Evolutionary conservation across 2,329 filamentous ascomycete genomes (phyloP).

Genomic region (Stachybotrys chlorohalonatus): DNA sequence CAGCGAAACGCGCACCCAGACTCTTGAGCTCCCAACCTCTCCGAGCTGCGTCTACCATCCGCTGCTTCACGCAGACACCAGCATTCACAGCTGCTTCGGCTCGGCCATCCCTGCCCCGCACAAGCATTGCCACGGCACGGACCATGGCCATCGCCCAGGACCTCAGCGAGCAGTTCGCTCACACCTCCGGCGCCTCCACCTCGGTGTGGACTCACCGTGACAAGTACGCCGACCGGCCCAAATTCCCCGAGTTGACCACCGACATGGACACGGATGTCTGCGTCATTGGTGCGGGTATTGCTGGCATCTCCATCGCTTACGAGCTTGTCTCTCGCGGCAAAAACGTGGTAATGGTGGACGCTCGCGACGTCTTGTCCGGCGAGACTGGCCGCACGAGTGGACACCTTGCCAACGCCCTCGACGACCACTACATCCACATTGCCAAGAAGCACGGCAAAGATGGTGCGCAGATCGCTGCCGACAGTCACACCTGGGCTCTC

Average conservation of each 20-base stretch:
- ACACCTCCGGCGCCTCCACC: slow-evolving; percentile 40
- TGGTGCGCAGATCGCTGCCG: slow-evolving; percentile 37
- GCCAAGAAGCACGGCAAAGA: slow-evolving; percentile 40
- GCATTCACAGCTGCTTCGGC: too few species aligned
- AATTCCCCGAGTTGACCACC: slow-evolving; percentile 1
- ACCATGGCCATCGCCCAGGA: not conserved
- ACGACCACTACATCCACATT: slow-evolving; percentile 42
- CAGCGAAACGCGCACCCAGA: not conserved
- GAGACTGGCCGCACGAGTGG: slow-evolving; percentile 45
- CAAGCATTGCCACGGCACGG: not conserved
- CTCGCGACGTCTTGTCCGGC: slow-evolving; percentile 42
- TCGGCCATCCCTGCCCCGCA: too few species aligned
- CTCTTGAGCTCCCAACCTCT: not conserved
- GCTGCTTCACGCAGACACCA: too few species aligned
- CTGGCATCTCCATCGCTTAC: slow-evolving; percentile 7
- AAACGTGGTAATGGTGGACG: slow-evolving; percentile 42
- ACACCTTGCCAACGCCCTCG: slow-evolving; percentile 43
- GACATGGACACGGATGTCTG: slow-evolving; percentile 8
- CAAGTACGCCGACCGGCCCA: slow-evolving; percentile 24
- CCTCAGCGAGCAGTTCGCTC: not conserved
- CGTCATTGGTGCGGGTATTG: slow-evolving; percentile 9
- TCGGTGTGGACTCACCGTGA: slow-evolving; percentile 44
- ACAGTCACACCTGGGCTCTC: slow-evolving; percentile 46
- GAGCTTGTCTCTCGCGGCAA: slow-evolving; percentile 37
- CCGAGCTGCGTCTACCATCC: too few species aligned